Percentiles rank a stretch among this genome's conserved stretches.
Conservation (phyloP, 108 stramenopile genomes). For the Chaetoceros tenuissimus region DNA sequence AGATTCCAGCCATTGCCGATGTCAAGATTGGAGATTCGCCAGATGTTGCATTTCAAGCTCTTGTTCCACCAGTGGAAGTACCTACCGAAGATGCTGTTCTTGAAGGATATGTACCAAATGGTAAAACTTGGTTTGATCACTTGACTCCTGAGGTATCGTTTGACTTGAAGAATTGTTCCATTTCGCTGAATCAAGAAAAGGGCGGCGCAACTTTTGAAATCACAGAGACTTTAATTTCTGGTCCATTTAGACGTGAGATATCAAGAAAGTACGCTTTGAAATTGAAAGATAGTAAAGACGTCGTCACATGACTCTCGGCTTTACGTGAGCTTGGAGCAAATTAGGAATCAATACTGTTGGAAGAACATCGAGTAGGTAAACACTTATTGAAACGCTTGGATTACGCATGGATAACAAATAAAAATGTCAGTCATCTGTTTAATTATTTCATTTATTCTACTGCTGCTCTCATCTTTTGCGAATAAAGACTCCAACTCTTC, state of each 20-base stretch:
- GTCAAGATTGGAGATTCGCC: slow-evolving; percentile 47
- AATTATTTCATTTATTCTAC: too few species aligned
- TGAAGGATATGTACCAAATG: slow-evolving; percentile 28
- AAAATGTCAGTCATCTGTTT: too few species aligned
- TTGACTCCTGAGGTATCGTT: slow-evolving; percentile 53
- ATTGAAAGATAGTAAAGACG: background rate
- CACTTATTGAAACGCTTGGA: too few species aligned
- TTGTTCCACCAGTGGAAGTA: slow-evolving; percentile 49
- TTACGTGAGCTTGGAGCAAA: background rate
- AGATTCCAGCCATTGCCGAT: slow-evolving; percentile 36
- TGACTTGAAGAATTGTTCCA: slow-evolving; percentile 43
- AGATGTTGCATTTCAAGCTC: slow-evolving; percentile 64
- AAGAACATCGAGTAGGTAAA: too few species aligned
- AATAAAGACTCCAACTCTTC: too few species aligned
- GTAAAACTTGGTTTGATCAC: slow-evolving; percentile 52
- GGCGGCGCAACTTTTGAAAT: slow-evolving; percentile 47
- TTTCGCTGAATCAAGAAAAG: slow-evolving; percentile 29
- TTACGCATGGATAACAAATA: too few species aligned
- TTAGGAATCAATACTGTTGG: too few species aligned
- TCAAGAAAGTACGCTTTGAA: background rate
- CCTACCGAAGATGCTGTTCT: slow-evolving; percentile 25
- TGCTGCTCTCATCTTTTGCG: too few species aligned
- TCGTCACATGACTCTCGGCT: background rate
- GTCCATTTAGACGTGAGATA: too few species aligned
- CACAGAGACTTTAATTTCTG: slow-evolving; percentile 36